These are phyloP conservation scores for Neopestalotiopsis clavispora DNA, from an alignment of 2,329 filamentous ascomycete species.

Conservation along the genomic window DNA sequence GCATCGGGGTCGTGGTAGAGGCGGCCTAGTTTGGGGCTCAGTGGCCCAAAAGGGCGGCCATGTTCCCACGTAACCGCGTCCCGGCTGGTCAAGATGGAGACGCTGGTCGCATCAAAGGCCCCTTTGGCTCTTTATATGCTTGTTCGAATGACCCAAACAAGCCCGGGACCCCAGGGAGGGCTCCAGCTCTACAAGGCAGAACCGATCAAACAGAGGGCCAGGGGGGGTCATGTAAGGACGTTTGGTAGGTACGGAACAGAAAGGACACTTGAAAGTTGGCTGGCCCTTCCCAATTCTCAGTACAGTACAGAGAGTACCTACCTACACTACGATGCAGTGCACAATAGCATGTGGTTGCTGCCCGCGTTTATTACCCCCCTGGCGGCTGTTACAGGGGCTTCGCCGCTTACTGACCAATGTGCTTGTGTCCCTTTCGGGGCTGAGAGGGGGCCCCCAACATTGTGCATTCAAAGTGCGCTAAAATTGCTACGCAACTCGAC, in stretches of 20 bases:
- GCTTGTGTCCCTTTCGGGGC: constrained; percentile 23
- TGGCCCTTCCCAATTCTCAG: neutral
- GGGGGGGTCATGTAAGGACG: neutral
- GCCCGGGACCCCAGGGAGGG: constrained; percentile 11
- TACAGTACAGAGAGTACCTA: too few species aligned
- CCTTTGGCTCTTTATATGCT: constrained; percentile 34
- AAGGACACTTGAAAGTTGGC: constrained; percentile 12
- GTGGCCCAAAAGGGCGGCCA: constrained; percentile 32
- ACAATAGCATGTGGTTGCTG: constrained; percentile 10
- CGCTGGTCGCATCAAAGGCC: constrained; percentile 29
- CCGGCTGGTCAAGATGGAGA: constrained; percentile 14
- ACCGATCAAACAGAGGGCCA: neutral
- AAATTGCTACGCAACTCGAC: constrained; percentile 1
- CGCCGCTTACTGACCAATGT: constrained; percentile 34
- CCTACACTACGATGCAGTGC: too few species aligned
- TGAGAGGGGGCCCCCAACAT: constrained; percentile 19
- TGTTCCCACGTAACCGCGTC: constrained; percentile 22
- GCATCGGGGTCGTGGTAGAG: constrained; percentile 28
- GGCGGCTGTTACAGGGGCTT: constrained; percentile 19
- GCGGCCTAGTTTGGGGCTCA: constrained; percentile 33
- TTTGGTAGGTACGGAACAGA: neutral
- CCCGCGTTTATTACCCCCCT: constrained; percentile 24
- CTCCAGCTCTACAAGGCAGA: constrained; percentile 28
- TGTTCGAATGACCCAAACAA: neutral
- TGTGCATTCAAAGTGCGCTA: neutral